A percentile compares a stretch with the other conserved stretches of the same genome.
phyloP scores from a whole-genome alignment of 164 flowering plant genomes.

The Brasenia schreberi region DNA sequence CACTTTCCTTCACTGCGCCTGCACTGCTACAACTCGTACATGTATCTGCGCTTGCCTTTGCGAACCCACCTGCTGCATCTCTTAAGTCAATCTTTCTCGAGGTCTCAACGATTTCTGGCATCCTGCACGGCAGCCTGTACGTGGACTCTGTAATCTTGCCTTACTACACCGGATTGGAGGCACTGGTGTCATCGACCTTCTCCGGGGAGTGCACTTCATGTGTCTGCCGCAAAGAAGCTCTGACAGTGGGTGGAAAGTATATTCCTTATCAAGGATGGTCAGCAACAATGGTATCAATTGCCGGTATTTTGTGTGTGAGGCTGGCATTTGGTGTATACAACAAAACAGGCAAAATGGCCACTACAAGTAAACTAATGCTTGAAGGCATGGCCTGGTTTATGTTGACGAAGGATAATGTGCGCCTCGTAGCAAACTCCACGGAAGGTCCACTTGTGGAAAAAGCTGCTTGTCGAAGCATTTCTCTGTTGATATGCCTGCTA shows the following conservation, averaged over 20 bases:
- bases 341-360: conserved; percentile 7
- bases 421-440: conserved; percentile 17
- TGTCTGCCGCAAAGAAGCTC: conserved; percentile 28
- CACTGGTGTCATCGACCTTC: conserved; percentile 23
- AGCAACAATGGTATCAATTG: conserved; percentile 21
- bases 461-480: conserved; percentile 23
- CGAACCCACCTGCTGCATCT: conserved; percentile 12
- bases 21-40: conserved; percentile 32
- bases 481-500: conserved; percentile 25
- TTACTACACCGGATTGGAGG: conserved; percentile 43
- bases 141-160: conserved; percentile 38
- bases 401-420: conserved; percentile 16
- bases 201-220: conserved; percentile 44
- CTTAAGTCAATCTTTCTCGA: conserved; percentile 21
- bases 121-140: conserved; percentile 34
- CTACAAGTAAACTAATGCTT: conserved; percentile 7
- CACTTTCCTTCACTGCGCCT: conserved; percentile 26
- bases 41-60: conserved; percentile 34
- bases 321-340: conserved; percentile 12
- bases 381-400: conserved; percentile 25
- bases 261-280: conserved; percentile 36
- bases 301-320: conserved; percentile 22
- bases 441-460: conserved; percentile 8
- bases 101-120: conserved; percentile 34
- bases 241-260: conserved; percentile 33